Evolutionary conservation across 495 filamentous ascomycete species (phyloP).

Genomic region (Chaetomidium leptoderma): DNA sequence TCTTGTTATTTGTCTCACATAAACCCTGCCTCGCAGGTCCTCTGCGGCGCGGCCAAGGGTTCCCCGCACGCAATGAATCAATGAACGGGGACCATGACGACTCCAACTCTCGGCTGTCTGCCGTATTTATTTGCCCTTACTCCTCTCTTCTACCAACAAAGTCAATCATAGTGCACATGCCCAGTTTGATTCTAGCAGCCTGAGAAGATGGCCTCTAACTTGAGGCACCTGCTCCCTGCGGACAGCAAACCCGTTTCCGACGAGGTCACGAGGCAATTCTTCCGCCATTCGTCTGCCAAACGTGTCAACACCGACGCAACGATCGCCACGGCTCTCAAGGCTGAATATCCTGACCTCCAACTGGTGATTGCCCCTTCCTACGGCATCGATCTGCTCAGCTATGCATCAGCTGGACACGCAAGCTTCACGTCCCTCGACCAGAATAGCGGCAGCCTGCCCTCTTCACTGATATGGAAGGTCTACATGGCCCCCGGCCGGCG

Average conservation of each 20-base stretch:
- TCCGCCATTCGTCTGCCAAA: conserved; percentile 45
- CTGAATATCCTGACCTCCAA: conserved; percentile 49
- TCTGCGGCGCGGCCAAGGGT: neutral
- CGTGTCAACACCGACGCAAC: conserved; percentile 51
- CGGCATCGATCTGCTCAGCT: conserved; percentile 45
- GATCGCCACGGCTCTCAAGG: conserved; percentile 45
- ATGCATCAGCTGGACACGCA: conserved; percentile 48
- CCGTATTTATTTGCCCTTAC: no score
- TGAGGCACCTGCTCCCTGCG: neutral
- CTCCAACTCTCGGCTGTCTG: neutral
- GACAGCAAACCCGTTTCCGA: neutral
- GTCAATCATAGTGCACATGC: no score
- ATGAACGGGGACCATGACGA: neutral
- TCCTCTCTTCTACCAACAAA: neutral
- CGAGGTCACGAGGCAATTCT: conserved; percentile 22
- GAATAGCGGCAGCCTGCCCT: conserved; percentile 28
- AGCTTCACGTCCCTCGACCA: conserved; percentile 34
- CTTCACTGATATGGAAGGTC: conserved; percentile 38
- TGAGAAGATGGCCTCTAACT: neutral
- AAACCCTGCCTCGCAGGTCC: no score
- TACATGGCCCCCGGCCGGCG: conserved; percentile 51
- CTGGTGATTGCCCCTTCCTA: conserved; percentile 40
- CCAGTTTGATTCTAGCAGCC: neutral
- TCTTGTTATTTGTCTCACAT: neutral
- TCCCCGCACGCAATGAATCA: neutral